Percentiles rank a stretch among this genome's conserved stretches.
These are phyloP conservation scores for Globisporangium paroecandrum DNA, from an alignment of 352 stramenopile species.

Conservation along the genomic window DNA sequence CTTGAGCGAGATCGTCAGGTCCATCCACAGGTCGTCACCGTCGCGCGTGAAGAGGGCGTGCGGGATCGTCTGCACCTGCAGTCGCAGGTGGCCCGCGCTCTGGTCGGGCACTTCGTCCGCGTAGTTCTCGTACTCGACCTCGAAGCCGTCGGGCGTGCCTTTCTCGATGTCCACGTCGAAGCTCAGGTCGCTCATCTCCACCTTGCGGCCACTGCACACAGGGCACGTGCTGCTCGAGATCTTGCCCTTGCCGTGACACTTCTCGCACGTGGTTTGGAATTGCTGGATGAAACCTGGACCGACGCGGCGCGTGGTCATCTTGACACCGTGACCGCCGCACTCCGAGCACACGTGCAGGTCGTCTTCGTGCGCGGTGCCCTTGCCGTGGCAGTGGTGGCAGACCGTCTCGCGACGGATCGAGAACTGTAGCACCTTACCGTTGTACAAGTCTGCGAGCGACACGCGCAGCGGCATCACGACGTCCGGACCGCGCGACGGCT, in stretches of 20 bases:
- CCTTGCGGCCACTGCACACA: constrained; percentile 75
- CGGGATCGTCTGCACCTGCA: constrained; percentile 85
- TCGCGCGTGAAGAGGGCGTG: constrained; percentile 91
- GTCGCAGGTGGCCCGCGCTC: constrained; percentile 90
- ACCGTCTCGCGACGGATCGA: constrained; percentile 91
- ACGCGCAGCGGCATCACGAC: constrained; percentile 89
- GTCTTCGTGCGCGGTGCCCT: constrained; percentile 88
- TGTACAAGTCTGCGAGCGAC: constrained; percentile 96
- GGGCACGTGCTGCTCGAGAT: constrained; percentile 92
- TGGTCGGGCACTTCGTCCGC: constrained; percentile 87
- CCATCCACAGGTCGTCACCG: constrained; percentile 94
- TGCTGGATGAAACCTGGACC: constrained; percentile 80
- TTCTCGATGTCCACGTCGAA: constrained; percentile 96
- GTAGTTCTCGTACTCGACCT: constrained; percentile 93
- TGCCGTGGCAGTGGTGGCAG: constrained; percentile 92
- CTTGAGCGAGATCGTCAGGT: constrained; percentile 93
- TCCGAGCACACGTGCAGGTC: constrained; percentile 88
- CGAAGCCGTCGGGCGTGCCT: constrained; percentile 91
- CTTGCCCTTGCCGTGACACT: constrained; percentile 92
- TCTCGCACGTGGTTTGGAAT: constrained; percentile 87
- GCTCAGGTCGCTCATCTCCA: constrained; percentile 91
- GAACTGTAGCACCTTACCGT: constrained; percentile 93
- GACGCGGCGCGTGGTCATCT: constrained; percentile 77
- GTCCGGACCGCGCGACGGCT: constrained; percentile 63
- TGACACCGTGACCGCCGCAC: constrained; percentile 93